phyloP scores from a whole-genome alignment of 1,139 yeast genomes.

The Protomyces pachydermus region DNA sequence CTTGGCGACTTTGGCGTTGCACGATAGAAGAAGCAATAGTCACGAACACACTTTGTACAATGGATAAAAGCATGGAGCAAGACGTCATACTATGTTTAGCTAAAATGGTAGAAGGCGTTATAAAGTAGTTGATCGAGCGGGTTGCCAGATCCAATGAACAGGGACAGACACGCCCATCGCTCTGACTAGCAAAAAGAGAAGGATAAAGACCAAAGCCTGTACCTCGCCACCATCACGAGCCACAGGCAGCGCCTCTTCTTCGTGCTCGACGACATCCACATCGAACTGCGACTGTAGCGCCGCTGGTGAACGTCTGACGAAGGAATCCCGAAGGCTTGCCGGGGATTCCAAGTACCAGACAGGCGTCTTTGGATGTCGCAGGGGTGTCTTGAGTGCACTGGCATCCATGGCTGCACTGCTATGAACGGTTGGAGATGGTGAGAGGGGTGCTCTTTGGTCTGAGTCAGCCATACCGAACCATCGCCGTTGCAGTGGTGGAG shows the following conservation, averaged over 20 bases:
- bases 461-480: neutral
- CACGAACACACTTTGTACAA: too few species aligned
- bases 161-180: neutral
- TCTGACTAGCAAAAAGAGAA: neutral
- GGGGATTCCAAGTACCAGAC: neutral
- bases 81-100: neutral
- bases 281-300: neutral
- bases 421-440: neutral
- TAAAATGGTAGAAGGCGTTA: neutral
- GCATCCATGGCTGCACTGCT: neutral
- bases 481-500: neutral
- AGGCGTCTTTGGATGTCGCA: neutral
- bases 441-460: neutral
- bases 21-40: neutral
- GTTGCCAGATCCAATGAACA: neutral
- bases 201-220: neutral
- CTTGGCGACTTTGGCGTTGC: neutral
- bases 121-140: neutral
- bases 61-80: too few species aligned
- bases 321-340: neutral
- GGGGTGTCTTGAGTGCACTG: neutral
- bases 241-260: neutral
- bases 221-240: neutral
- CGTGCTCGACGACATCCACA: neutral
- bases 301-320: neutral